These are phyloP conservation scores for Arachnopeziza araneosa DNA, from an alignment of 2,329 filamentous ascomycete species.

Conservation along the genomic window DNA sequence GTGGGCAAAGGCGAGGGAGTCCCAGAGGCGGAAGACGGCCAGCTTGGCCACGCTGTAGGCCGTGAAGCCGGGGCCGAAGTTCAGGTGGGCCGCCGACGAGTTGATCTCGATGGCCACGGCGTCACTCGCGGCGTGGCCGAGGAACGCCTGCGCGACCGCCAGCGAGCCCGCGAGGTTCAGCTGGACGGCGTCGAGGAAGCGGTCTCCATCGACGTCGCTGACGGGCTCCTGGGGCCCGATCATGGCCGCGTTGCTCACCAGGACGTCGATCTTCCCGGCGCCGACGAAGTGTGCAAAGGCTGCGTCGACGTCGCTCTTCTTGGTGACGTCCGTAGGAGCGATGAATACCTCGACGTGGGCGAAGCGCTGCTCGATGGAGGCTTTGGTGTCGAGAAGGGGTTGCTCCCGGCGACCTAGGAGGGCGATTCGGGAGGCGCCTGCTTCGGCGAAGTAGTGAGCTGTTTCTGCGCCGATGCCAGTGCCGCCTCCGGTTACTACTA, in stretches of 20 bases:
- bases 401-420: conserved; percentile 37
- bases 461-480: conserved; percentile 41
- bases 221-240: conserved; percentile 28
- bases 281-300: conserved; percentile 31
- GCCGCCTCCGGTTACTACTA: conserved; percentile 41
- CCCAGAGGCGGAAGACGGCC: conserved; percentile 29
- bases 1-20: conserved; percentile 24
- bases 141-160: conserved; percentile 31
- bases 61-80: conserved; percentile 20
- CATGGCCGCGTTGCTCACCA: conserved; percentile 36
- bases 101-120: conserved; percentile 34
- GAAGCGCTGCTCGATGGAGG: conserved; percentile 31
- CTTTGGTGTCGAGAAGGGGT: conserved; percentile 33
- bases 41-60: conserved; percentile 29
- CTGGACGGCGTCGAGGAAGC: conserved; percentile 28
- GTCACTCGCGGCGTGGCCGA: conserved; percentile 28
- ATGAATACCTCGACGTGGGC: conserved; percentile 29
- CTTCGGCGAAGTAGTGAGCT: conserved; percentile 37
- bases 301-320: conserved; percentile 28
- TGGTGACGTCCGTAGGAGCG: conserved; percentile 23
- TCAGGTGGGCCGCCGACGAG: conserved; percentile 30
- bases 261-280: conserved; percentile 32
- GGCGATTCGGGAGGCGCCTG: conserved; percentile 38
- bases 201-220: conserved; percentile 25
- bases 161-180: conserved; percentile 32